These are phyloP conservation scores for Punica granatum DNA, from an alignment of 345 rosid species.

Conservation along the genomic window DNA sequence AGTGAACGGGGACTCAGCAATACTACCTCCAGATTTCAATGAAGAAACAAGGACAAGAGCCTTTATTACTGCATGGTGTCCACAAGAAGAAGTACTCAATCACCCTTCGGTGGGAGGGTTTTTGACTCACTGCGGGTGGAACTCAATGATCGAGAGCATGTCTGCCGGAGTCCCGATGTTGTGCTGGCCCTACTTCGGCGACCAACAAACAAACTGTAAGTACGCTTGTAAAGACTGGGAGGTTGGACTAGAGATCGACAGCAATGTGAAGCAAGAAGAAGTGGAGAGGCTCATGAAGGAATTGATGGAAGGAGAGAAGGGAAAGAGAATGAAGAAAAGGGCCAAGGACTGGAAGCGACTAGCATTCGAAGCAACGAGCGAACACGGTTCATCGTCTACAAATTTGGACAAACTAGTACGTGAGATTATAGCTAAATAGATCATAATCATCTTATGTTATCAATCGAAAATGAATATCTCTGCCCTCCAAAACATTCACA, in stretches of 20 bases:
- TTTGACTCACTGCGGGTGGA: slow-evolving; percentile 54
- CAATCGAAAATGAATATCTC: no score
- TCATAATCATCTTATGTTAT: no score
- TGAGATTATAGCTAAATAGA: background rate
- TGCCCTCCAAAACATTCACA: no score
- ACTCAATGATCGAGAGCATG: slow-evolving; percentile 41
- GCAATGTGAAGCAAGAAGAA: slow-evolving; percentile 34
- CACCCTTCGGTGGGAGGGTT: slow-evolving; percentile 46
- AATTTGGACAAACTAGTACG: slow-evolving; percentile 5
- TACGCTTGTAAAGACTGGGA: slow-evolving; percentile 39
- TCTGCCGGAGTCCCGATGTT: slow-evolving; percentile 38
- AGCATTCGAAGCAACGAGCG: slow-evolving; percentile 16
- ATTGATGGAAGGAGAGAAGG: slow-evolving; percentile 35
- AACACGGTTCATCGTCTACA: slow-evolving; percentile 14
- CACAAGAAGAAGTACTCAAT: slow-evolving; percentile 39
- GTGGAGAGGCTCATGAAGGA: slow-evolving; percentile 33
- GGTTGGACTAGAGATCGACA: slow-evolving; percentile 39
- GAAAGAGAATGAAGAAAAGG: slow-evolving; percentile 35
- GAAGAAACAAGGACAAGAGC: slow-evolving; percentile 28
- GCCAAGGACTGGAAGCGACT: slow-evolving; percentile 31
- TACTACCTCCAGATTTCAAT: slow-evolving; percentile 33
- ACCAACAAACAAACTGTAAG: slow-evolving; percentile 43
- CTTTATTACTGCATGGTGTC: slow-evolving; percentile 36
- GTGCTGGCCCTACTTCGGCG: slow-evolving; percentile 53
- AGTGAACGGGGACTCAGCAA: slow-evolving; percentile 24